phyloP scores from a whole-genome alignment of 345 rosid genomes.

The Euphorbia lathyris region DNA sequence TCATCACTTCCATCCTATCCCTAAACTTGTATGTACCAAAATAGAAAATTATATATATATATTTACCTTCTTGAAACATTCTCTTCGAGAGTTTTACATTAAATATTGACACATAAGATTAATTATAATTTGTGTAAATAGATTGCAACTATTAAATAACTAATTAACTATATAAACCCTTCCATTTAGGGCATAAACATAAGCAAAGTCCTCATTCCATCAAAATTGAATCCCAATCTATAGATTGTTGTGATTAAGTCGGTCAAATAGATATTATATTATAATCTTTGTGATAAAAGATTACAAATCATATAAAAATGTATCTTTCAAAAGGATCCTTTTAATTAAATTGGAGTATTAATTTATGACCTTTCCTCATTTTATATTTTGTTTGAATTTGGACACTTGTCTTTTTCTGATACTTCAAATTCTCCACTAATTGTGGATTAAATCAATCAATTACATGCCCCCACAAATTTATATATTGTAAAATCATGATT shows the following conservation, averaged over 20 bases:
- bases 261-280: neutral
- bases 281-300: neutral
- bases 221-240: too few species aligned
- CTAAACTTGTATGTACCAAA: too few species aligned
- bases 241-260: neutral
- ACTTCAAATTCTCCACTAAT: neutral
- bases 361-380: neutral
- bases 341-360: neutral
- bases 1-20: too few species aligned
- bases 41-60: too few species aligned
- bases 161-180: too few species aligned
- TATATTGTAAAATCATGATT: neutral
- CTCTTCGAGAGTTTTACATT: too few species aligned
- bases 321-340: neutral
- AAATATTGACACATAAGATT: too few species aligned
- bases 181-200: too few species aligned
- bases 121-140: too few species aligned
- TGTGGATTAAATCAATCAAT: neutral
- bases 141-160: too few species aligned
- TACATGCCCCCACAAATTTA: slow-evolving; percentile 1
- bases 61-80: too few species aligned
- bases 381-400: neutral
- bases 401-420: neutral
- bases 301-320: neutral
- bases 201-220: too few species aligned